Percentiles rank a stretch among this genome's conserved stretches.
phyloP scores from a whole-genome alignment of 2,329 filamentous ascomycete genomes.

The Pseudogymnoascus sp. region DNA sequence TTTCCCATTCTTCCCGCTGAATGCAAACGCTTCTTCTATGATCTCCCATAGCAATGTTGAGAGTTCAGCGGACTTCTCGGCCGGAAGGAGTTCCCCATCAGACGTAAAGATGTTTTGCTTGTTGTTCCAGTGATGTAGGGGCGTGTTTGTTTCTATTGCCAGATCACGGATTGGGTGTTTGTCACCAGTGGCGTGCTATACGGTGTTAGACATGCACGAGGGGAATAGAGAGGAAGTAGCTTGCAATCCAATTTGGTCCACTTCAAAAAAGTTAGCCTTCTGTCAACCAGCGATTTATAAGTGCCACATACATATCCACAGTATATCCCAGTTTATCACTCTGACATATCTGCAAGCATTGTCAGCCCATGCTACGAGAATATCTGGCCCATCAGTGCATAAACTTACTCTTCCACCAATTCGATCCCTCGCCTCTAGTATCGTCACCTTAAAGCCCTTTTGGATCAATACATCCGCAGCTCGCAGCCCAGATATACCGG shows the following conservation, averaged over 20 bases:
- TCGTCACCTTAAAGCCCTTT: constrained; percentile 45
- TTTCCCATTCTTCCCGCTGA: constrained; percentile 42
- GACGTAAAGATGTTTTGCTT: constrained; percentile 38
- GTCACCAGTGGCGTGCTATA: constrained; percentile 24
- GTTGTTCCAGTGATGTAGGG: constrained; percentile 40
- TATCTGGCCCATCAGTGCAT: neutral
- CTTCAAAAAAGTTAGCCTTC: constrained; percentile 26
- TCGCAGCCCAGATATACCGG: constrained; percentile 48
- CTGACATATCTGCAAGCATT: neutral
- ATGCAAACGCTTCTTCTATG: constrained; percentile 43
- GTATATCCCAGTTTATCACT: constrained; percentile 19
- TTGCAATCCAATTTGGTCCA: constrained; percentile 51
- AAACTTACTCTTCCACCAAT: constrained; percentile 44
- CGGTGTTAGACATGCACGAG: neutral
- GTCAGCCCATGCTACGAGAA: neutral
- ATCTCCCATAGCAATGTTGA: constrained; percentile 42
- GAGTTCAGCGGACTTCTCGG: constrained; percentile 23
- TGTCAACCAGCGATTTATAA: neutral
- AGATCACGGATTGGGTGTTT: constrained; percentile 44
- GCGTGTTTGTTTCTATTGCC: constrained; percentile 41
- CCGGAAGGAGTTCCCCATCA: constrained; percentile 32
- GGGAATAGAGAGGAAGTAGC: constrained; percentile 31
- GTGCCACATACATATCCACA: constrained; percentile 24
- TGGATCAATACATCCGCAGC: constrained; percentile 48
- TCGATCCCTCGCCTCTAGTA: constrained; percentile 48